Evolutionary conservation across 176 grass and related monocot species (phyloP).

Genomic region (Miscanthus lutarioriparius): DNA sequence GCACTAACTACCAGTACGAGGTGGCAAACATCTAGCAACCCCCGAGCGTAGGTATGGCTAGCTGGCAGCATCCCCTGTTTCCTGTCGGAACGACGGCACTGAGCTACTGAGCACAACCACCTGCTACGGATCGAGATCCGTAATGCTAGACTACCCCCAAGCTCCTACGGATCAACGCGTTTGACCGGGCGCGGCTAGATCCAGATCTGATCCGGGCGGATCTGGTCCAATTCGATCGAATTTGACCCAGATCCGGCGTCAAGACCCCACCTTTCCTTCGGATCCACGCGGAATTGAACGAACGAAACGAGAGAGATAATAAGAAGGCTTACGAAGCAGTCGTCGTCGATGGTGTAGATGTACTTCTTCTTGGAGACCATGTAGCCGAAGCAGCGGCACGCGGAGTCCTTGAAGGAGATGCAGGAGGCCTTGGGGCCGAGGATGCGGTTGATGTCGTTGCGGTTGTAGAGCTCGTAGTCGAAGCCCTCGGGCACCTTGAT

Average conservation of each 20-base stretch:
- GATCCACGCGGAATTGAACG: slow-evolving; percentile 30
- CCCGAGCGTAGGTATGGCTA: not conserved
- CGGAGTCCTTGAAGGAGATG: slow-evolving; percentile 98
- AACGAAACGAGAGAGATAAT: not conserved
- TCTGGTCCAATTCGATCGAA: slow-evolving; percentile 39
- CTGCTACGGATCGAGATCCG: slow-evolving; percentile 19
- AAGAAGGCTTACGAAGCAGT: slow-evolving; percentile 69
- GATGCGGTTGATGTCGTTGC: slow-evolving; percentile 99
- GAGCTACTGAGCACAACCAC: not conserved
- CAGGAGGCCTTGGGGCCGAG: slow-evolving; percentile 86
- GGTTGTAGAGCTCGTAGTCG: slow-evolving; percentile 98
- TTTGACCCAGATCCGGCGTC: slow-evolving; percentile 14
- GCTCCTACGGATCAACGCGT: not conserved
- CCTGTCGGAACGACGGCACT: not conserved
- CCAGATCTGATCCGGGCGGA: slow-evolving; percentile 46
- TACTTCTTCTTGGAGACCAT: slow-evolving; percentile 98
- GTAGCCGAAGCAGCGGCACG: slow-evolving; percentile 95
- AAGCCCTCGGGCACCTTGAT: slow-evolving; percentile 82
- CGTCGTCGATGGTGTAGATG: slow-evolving; percentile 92
- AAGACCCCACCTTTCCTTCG: not conserved
- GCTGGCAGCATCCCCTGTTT: slow-evolving; percentile 6
- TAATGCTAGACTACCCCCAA: not conserved
- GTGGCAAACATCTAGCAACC: not conserved
- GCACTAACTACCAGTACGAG: not conserved
- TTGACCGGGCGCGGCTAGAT: slow-evolving; percentile 38